These are phyloP conservation scores for Scortechinia acanthostroma DNA, from an alignment of 2,329 filamentous ascomycete species.

Conservation along the genomic window DNA sequence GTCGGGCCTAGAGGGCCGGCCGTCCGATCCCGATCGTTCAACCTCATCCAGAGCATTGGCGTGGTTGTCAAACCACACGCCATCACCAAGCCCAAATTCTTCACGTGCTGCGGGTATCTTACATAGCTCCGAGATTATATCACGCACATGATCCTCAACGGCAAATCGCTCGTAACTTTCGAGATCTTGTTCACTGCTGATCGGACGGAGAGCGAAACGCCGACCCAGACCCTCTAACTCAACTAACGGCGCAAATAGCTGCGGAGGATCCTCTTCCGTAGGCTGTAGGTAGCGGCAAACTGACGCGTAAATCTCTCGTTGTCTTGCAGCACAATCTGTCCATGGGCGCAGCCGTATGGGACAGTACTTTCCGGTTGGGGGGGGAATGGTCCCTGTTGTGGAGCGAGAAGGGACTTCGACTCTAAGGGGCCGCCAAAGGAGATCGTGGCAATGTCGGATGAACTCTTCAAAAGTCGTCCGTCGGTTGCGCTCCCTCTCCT, in stretches of 20 bases:
- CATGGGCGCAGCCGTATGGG: conserved; percentile 10
- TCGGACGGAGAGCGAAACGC: conserved; percentile 6
- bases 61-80: conserved; percentile 12
- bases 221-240: conserved; percentile 8
- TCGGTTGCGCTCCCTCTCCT: conserved; percentile 6
- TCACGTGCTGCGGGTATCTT: conserved; percentile 10
- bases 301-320: conserved; percentile 6
- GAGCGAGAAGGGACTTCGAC: conserved; percentile 11
- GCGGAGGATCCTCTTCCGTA: conserved; percentile 5
- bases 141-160: conserved; percentile 12
- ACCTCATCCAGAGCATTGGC: conserved; percentile 9
- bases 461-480: conserved; percentile 11
- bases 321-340: conserved; percentile 10
- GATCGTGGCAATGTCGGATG: conserved; percentile 10
- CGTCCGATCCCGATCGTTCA: conserved; percentile 5
- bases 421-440: conserved; percentile 12
- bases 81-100: conserved; percentile 10
- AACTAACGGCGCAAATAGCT: conserved; percentile 9
- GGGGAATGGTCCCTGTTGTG: conserved; percentile 12
- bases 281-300: conserved; percentile 8
- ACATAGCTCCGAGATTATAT: conserved; percentile 12
- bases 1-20: conserved; percentile 8
- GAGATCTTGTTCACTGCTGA: conserved; percentile 10
- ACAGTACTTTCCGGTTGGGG: conserved; percentile 13
- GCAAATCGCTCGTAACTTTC: conserved; percentile 11